A percentile compares a stretch with the other conserved stretches of the same genome.
Conservation (phyloP, 495 filamentous ascomycete species). For the Geopyxis carbonaria region DNA sequence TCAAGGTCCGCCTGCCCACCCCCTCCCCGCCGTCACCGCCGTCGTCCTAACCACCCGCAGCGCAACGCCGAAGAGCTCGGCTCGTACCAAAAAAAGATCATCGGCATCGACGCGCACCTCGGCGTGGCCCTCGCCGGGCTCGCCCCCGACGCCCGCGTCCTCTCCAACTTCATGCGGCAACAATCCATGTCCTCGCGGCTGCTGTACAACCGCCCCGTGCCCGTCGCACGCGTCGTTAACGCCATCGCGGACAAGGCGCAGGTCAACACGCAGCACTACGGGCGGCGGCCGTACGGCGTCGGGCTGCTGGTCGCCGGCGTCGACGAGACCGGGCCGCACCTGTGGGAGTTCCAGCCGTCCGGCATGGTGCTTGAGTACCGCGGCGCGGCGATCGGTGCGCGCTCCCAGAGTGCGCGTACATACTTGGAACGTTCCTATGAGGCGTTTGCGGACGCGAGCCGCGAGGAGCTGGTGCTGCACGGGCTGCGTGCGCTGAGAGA, state of each 20-base stretch:
- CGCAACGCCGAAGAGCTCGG: conserved; percentile 98
- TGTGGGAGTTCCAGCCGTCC: conserved; percentile 95
- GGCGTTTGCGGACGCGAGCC: conserved; percentile 48
- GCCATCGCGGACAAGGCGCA: conserved; percentile 93
- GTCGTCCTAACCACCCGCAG: conserved; percentile 31
- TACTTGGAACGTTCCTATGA: conserved; percentile 88
- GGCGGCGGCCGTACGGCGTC: conserved; percentile 90
- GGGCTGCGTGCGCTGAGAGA: conserved; percentile 86
- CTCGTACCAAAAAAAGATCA: conserved; percentile 98
- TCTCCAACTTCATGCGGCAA: conserved; percentile 99
- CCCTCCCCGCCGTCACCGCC: background rate
- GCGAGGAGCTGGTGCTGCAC: conserved; percentile 80
- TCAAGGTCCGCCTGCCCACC: conserved; percentile 52
- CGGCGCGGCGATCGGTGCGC: conserved; percentile 85
- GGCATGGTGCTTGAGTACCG: conserved; percentile 94
- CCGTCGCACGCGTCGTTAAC: conserved; percentile 65
- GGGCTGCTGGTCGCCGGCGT: conserved; percentile 86
- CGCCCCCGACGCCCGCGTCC: conserved; percentile 92
- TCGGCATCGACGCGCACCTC: conserved; percentile 85
- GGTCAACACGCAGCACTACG: conserved; percentile 94
- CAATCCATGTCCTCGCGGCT: conserved; percentile 89
- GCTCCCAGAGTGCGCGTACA: conserved; percentile 91
- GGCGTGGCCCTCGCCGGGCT: conserved; percentile 92
- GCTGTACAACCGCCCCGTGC: conserved; percentile 85
- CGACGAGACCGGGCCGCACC: conserved; percentile 79